These are phyloP conservation scores for Trichomonas vaginalis DNA, from an alignment of 208 protist species.

Conservation along the genomic window DNA sequence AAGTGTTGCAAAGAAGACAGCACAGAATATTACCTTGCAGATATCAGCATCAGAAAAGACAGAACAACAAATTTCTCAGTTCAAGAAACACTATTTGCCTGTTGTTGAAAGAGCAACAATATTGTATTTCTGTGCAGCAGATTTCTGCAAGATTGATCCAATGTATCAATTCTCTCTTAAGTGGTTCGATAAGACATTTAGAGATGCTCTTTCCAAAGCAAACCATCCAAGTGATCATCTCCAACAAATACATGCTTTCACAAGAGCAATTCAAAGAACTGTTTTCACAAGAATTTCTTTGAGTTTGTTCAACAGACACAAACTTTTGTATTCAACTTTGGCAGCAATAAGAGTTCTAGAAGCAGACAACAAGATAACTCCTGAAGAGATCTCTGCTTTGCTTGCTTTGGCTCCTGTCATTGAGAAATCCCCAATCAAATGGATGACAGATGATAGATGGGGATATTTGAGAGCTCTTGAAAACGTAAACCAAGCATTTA, in stretches of 20 bases:
- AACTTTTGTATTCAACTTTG: slow-evolving; percentile 92
- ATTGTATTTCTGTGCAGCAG: slow-evolving; percentile 75
- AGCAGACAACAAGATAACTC: slow-evolving; percentile 40
- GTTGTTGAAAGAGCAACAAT: slow-evolving; percentile 68
- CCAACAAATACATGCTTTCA: not conserved
- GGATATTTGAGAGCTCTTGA: not conserved
- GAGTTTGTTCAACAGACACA: slow-evolving; percentile 90
- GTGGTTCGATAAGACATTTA: slow-evolving; percentile 10
- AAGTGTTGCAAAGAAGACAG: slow-evolving; percentile 53
- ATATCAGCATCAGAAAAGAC: slow-evolving; percentile 66
- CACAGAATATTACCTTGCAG: slow-evolving; percentile 60
- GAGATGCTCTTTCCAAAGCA: not conserved
- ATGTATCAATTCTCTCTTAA: slow-evolving; percentile 38
- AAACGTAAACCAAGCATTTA: not conserved
- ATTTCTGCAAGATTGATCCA: slow-evolving; percentile 40
- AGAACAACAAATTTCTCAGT: slow-evolving; percentile 67
- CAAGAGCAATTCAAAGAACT: slow-evolving; percentile 69
- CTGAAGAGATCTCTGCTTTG: slow-evolving; percentile 36
- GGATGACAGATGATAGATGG: slow-evolving; percentile 38
- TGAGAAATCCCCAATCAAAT: slow-evolving; percentile 34
- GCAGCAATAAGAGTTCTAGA: slow-evolving; percentile 45
- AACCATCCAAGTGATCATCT: not conserved
- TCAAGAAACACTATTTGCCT: slow-evolving; percentile 65
- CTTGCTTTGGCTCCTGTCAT: slow-evolving; percentile 9
- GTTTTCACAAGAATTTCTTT: slow-evolving; percentile 63